Evolutionary conservation across 2,329 filamentous ascomycete species (phyloP), one percentile per base, ranked within the genome.

Genomic region (Ciborinia camelliae): DNA sequence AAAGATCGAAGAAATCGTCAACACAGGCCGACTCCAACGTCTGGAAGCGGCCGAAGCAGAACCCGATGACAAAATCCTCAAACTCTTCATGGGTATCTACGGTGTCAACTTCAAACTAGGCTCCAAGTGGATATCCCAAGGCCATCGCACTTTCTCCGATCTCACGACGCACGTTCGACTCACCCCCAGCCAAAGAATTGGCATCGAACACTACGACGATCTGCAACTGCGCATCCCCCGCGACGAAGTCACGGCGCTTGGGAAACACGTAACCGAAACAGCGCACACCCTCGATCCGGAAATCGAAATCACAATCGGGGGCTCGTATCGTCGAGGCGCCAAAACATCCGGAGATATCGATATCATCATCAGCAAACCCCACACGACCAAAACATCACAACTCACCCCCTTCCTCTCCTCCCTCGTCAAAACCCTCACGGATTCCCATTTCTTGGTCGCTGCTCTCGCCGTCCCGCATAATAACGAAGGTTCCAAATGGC

Each of bases 1-100:
- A 32, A 97, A 97, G 75, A 95, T 98, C 68, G 91, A 95, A 71
- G 94, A 97, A 74, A 96, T 97, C 51, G 90, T 86, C 2, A 81
- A 82, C 47, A 97, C 91, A 0, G 84, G 91, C 71, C 81, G 82
- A 32, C 82, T 97, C 0, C 84, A 84, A 50, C 84, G 89, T 45
- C 81, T 97, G 0, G 89, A 96, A 41, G 86, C 88, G 70, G 85
- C 90, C 0, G 83, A 84, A 63, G 77, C 81, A 3, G 89, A 96
- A 54, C 85, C 89, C 0, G 80, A 82, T n/a, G 86, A 92, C 68
- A 77, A 81, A 20, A 77, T 85, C 0, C 77, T 96, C 0, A 84
- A 88, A 65, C 75, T 85, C 0, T 97, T 97, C 72, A 80, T 91
- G 30, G 84, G 86, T 0, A 85, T 97, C 3, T 96, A 97, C 72